Base-by-base conservation (phyloP, 148 eudicot species). In the Euryodendron excelsum region DNA sequence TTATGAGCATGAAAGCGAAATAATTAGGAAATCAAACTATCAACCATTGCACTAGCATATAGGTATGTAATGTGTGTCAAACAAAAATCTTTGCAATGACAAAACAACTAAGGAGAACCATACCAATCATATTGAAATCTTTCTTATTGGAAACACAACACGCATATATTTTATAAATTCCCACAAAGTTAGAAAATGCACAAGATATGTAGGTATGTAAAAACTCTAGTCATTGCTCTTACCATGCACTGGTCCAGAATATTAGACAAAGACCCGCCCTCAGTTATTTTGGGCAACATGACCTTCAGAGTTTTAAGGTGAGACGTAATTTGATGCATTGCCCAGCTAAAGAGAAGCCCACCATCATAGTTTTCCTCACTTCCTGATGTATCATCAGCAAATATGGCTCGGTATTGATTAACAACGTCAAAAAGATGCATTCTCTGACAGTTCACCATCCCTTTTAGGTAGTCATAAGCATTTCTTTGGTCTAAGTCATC, bases 271-370 rank as follows among this genome's bases (percentile, higher is more conserved):
- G 99, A 96, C 72, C 88, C 97, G 52, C 99, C 99, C 87, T 96
- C 99, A 52, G 88, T 89, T 87, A 96, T 90, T 84, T 88, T 93
- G 9, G 99, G 99, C 36, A 96, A 98, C 98, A 93, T 96, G 71
- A 84, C 72, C 85, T 90, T 90, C 48, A 96, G 97, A 37, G 80
- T 92, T 82, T 84, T 87, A 78, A 96, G 91, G 80, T 90, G 98
- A 65, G 89, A 86, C 66, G 94, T 81, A 79, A 96, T 86, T 82
- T 96, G 99, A 88, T 96, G 98, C 93, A 93, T 91, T 41, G 98
- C 95, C 99, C 99, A 96, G 82, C 96, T 92, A 85, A 96, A 96
- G 67, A 96, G 93, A 78, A 96, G 98, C 27, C 99, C 99, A 3
- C 99, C 97, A 80, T 96, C 98, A 81, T 89, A 87, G 82, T 96